These are phyloP conservation scores for Paecilomyces sp. DNA, from an alignment of 2,329 filamentous ascomycete species.

Conservation along the genomic window DNA sequence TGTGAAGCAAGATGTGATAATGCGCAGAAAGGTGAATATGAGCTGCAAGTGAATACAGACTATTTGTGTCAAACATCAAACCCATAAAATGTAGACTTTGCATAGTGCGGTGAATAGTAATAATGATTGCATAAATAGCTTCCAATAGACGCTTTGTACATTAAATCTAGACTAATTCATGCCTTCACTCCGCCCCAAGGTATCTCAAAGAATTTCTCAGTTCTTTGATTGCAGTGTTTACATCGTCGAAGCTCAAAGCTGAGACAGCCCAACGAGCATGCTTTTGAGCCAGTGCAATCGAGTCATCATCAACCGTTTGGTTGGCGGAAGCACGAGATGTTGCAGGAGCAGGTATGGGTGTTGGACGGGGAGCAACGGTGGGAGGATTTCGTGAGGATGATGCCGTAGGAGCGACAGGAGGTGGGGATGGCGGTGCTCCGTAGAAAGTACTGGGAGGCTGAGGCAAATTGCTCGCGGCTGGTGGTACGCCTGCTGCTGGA, in stretches of 20 bases:
- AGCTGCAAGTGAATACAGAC: background rate
- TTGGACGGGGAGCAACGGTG: slow-evolving; percentile 10
- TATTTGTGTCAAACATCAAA: background rate
- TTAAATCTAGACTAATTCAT: background rate
- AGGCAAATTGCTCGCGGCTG: slow-evolving; percentile 12
- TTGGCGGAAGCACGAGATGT: slow-evolving; percentile 10
- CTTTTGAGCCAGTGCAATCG: slow-evolving; percentile 77
- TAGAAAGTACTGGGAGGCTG: slow-evolving; percentile 17
- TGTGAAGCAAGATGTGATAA: background rate
- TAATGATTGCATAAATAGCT: background rate
- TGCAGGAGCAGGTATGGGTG: slow-evolving; percentile 10
- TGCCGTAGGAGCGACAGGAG: slow-evolving; percentile 17
- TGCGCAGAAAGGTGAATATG: background rate
- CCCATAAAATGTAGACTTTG: background rate
- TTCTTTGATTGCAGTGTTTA: slow-evolving; percentile 81
- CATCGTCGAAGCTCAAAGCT: slow-evolving; percentile 92
- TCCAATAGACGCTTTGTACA: background rate
- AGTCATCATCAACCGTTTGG: slow-evolving; percentile 56
- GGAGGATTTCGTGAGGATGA: slow-evolving; percentile 18
- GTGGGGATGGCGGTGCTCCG: slow-evolving; percentile 5
- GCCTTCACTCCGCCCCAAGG: slow-evolving; percentile 56
- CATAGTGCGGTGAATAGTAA: background rate
- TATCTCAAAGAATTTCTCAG: slow-evolving; percentile 64
- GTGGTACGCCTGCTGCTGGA: slow-evolving; percentile 21
- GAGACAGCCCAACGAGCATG: slow-evolving; percentile 97